Evolutionary conservation across 495 filamentous ascomycete genomes (phyloP).

Genomic region (Penicillium salamii): DNA sequence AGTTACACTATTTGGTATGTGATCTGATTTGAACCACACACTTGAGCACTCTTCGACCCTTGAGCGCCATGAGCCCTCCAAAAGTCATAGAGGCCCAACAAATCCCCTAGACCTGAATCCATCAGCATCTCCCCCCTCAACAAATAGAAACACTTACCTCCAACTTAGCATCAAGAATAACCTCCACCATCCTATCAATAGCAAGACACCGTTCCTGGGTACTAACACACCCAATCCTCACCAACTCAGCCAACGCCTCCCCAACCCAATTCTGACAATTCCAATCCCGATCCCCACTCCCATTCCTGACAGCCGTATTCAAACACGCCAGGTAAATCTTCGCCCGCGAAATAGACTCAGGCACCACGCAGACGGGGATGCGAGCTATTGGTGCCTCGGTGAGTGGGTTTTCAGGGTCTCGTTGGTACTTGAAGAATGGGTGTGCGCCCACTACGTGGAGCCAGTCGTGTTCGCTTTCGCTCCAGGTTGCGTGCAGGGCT

Average conservation of each 20-base stretch:
- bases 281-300: conserved; percentile 25
- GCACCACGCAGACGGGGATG: conserved; percentile 18
- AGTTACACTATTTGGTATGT: too few species aligned
- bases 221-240: conserved; percentile 21
- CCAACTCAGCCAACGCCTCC: conserved; percentile 24
- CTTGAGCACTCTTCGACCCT: too few species aligned
- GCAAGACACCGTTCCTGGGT: conserved; percentile 13
- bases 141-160: conserved; percentile 2
- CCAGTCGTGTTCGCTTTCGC: conserved; percentile 8
- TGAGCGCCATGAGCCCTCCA: too few species aligned
- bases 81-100: too few species aligned
- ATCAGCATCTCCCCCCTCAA: too few species aligned
- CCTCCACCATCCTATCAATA: conserved; percentile 29
- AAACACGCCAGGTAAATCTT: conserved; percentile 20
- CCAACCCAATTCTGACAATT: conserved; percentile 38
- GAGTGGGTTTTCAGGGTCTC: conserved; percentile 37
- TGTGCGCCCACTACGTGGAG: conserved; percentile 28
- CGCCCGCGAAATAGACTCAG: conserved; percentile 14
- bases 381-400: conserved; percentile 54
- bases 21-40: too few species aligned
- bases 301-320: conserved; percentile 23
- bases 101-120: too few species aligned
- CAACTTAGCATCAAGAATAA: conserved; percentile 26
- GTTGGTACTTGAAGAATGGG: conserved; percentile 30
- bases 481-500: conserved; percentile 27